Evolutionary conservation across 176 grass and related monocot species (phyloP), one percentile per base, ranked within the genome.

Genomic region (Carex scoparia): DNA sequence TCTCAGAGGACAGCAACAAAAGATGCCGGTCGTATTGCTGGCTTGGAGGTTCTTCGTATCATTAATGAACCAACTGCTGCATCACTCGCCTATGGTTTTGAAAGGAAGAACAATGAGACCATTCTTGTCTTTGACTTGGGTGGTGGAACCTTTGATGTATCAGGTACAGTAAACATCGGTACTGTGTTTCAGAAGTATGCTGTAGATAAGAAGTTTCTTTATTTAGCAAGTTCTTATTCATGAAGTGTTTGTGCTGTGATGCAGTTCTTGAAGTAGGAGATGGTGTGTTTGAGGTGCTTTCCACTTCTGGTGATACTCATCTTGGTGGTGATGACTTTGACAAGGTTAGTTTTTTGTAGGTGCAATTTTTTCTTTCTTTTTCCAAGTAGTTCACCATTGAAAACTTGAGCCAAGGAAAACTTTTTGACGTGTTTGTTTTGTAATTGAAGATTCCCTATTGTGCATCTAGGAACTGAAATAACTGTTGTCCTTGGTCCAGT

Each of bases 51-150:
- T 89, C 96, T 99, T 80, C 93, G 96, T 87, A 99, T 99, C 71
- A 95, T 99, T 81, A 99, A 99, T 88, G 96, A 99, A 73, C 96
- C 96, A 55, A 99, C 96, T 82, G 96, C 96, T 86, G 96, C 96
- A 89, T 99, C 96, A 19, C 60, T 99, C 13, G 96, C 96, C 16
- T 99, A 99, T 87, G 96, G 96, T 79, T 99, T 99, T 55, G 96
- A 99, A 84, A 99, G 91, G 88, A 99, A 95, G 92, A 99, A 91
- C 77, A 99, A 99, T 15, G 96, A 99, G 88, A 99, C 96, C 40
- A 99, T 99, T 84, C 91, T 95, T 31, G 96, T 95, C 6, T 99
- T 95, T 86, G 93, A 95, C 85, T 90, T 99, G 90, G 96, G 96
- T 69, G 96, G 96, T 11, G 96, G 96, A 60, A 99, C 96, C 70